phyloP scores from a whole-genome alignment of 2,329 filamentous ascomycete species.

The Byssothecium circinans region DNA sequence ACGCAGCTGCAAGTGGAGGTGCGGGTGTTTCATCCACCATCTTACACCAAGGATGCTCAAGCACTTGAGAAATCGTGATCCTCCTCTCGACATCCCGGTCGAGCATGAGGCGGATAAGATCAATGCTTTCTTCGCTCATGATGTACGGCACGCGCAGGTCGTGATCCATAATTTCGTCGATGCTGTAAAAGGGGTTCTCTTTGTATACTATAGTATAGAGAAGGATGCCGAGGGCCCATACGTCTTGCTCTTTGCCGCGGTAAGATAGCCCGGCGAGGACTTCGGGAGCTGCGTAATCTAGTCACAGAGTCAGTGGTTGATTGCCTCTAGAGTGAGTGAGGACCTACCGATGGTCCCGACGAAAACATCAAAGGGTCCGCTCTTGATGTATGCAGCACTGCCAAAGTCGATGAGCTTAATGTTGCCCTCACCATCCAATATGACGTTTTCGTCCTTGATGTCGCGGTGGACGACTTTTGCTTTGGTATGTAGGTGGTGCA shows the following conservation, averaged over 20 bases:
- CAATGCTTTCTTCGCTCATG: slow-evolving; percentile 88
- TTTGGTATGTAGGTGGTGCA: slow-evolving; percentile 88
- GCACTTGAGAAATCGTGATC: slow-evolving; percentile 82
- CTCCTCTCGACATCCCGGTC: slow-evolving; percentile 82
- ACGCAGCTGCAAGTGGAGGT: background rate
- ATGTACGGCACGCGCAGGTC: slow-evolving; percentile 88
- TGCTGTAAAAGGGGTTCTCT: slow-evolving; percentile 98
- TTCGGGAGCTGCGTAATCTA: slow-evolving; percentile 98
- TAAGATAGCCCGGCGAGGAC: slow-evolving; percentile 91
- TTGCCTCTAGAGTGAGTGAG: background rate
- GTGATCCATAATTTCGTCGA: slow-evolving; percentile 98
- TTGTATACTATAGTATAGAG: slow-evolving; percentile 99
- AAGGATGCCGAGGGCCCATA: slow-evolving; percentile 95
- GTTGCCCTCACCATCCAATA: slow-evolving; percentile 89
- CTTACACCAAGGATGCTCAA: slow-evolving; percentile 82
- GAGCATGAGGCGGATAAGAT: slow-evolving; percentile 88
- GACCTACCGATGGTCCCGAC: slow-evolving; percentile 92
- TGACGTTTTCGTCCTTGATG: slow-evolving; percentile 98
- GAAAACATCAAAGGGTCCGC: slow-evolving; percentile 97
- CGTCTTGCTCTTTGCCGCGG: slow-evolving; percentile 93
- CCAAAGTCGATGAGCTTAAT: slow-evolving; percentile 99
- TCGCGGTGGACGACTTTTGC: slow-evolving; percentile 93
- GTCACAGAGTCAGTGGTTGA: slow-evolving; percentile 7
- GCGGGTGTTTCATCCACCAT: slow-evolving; percentile 10
- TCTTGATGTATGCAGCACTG: slow-evolving; percentile 97